These are phyloP conservation scores for Ilyonectria mors-panacis DNA, from an alignment of 2,329 filamentous ascomycete species.

Conservation along the genomic window DNA sequence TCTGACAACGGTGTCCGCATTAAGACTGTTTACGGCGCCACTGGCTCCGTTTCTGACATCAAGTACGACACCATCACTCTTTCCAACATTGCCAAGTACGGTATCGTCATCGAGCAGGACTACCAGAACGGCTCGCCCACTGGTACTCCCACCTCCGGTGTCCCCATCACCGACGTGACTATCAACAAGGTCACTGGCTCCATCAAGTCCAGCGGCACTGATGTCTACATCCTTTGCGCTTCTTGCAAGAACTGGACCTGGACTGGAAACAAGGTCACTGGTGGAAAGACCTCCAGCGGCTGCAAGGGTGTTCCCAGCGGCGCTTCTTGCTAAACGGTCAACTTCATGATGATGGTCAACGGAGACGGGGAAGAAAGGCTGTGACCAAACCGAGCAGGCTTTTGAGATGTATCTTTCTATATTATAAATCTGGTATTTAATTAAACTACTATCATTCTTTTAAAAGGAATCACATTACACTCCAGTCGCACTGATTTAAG, in stretches of 20 bases:
- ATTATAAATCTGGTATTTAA: slow-evolving; percentile 3
- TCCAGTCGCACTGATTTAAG: neutral
- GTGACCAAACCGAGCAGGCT: neutral
- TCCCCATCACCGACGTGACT: slow-evolving; percentile 68
- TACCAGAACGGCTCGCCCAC: slow-evolving; percentile 64
- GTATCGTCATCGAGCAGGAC: slow-evolving; percentile 59
- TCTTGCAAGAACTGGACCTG: slow-evolving; percentile 67
- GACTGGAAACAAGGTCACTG: slow-evolving; percentile 63
- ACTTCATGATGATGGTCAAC: neutral
- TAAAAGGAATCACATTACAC: neutral
- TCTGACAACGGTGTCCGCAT: slow-evolving; percentile 68
- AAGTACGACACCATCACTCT: slow-evolving; percentile 62
- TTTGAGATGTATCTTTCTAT: neutral
- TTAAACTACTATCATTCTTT: neutral
- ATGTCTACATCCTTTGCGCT: slow-evolving; percentile 69
- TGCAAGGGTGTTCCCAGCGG: slow-evolving; percentile 49
- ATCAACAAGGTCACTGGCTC: slow-evolving; percentile 61
- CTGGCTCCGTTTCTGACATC: slow-evolving; percentile 60
- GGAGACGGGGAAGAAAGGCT: neutral
- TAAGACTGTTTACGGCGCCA: slow-evolving; percentile 64
- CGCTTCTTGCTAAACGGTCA: slow-evolving; percentile 39
- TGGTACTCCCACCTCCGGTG: slow-evolving; percentile 61
- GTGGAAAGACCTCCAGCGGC: slow-evolving; percentile 59
- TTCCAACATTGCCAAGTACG: slow-evolving; percentile 58
- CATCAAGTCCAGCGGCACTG: slow-evolving; percentile 56